Evolutionary conservation across 192 early-diverging fungal species (phyloP), one percentile per base, ranked within the genome.

Genomic region (Coemansia sp.): DNA sequence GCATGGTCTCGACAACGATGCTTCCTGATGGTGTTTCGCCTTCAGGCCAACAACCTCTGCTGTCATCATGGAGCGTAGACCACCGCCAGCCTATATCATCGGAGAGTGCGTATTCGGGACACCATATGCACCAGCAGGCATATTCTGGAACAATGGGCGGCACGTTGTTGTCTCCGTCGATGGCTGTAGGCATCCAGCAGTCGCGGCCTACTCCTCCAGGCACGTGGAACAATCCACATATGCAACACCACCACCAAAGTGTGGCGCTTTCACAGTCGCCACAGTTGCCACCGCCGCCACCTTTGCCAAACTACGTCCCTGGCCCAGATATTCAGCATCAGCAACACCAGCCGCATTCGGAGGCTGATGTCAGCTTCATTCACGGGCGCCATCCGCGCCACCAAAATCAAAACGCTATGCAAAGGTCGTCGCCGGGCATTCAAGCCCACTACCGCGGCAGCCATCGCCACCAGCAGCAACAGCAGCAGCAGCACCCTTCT

Each of bases 1-100:
- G 73, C 33, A 67, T 67, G 13, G 64, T 76, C 54, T 53, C 73
- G 17, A 69, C 66, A 11, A 55, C 62, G 1, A 60, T 62, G 43
- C 66, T 62, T 24, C 49, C 57, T 3, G 63, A 47, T 13, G 46
- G 6, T 24, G 34, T 48, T 43, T 27, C 66, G 38, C 39, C 43
- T 13, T 21, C 60, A 47, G 9, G 27, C 50, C 15, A 43, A 24
- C 49, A 51, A 27, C 49, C 7, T 24, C 49, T 15, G 49, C 30
- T 34, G 18, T 15, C 15, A 24, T 15, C 49, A 2, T 34, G 30
- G 49, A 25, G 33, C 12, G 15, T 33, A 12, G 25, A 51, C 9
- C 49, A 51, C 3, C 49, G 30, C 12, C 49, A 51, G 24, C 24
- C 49, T 11, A 51, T 51, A 24, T 51, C 49, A 15, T 13, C 21